Conservation (phyloP, 768 basidiomycete species). For the Pisolithus albus region DNA sequence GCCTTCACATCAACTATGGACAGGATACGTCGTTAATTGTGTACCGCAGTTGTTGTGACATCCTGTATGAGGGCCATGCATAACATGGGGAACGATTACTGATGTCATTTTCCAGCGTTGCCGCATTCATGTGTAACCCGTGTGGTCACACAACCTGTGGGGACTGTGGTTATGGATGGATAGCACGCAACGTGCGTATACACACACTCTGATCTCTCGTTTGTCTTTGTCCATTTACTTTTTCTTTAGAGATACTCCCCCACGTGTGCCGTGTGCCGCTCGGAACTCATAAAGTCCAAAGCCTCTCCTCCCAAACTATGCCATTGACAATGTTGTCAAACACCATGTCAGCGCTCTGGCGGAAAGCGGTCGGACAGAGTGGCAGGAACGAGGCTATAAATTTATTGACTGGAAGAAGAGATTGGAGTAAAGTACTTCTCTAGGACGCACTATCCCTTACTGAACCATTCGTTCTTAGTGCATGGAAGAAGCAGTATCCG, state of each 20-base stretch:
- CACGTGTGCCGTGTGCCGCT: slow-evolving; percentile 57
- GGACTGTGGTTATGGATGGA: slow-evolving; percentile 58
- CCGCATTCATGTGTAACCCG: slow-evolving; percentile 56
- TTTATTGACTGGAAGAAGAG: slow-evolving; percentile 47
- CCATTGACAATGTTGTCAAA: slow-evolving; percentile 53
- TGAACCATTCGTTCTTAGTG: slow-evolving; percentile 6
- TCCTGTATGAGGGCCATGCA: slow-evolving; percentile 44
- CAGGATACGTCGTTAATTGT: slow-evolving; percentile 3
- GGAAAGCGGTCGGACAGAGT: slow-evolving; percentile 42
- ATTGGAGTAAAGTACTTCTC: slow-evolving; percentile 40
- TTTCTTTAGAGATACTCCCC: slow-evolving; percentile 32
- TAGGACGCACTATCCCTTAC: neutral
- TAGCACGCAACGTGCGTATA: slow-evolving; percentile 41
- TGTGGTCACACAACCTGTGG: slow-evolving; percentile 74
- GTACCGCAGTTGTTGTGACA: slow-evolving; percentile 55
- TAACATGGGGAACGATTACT: neutral
- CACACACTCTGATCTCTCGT: neutral
- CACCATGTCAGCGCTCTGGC: slow-evolving; percentile 48
- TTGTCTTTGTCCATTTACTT: slow-evolving; percentile 1
- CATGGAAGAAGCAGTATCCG: slow-evolving; percentile 24
- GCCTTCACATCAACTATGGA: slow-evolving; percentile 20
- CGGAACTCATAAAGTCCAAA: slow-evolving; percentile 29
- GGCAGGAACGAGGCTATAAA: slow-evolving; percentile 43
- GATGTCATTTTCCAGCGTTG: slow-evolving; percentile 39
- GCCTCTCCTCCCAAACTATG: slow-evolving; percentile 62